Evolutionary conservation across 202 grass and related monocot genomes (phyloP).

Genomic region (Panicum virgatum): DNA sequence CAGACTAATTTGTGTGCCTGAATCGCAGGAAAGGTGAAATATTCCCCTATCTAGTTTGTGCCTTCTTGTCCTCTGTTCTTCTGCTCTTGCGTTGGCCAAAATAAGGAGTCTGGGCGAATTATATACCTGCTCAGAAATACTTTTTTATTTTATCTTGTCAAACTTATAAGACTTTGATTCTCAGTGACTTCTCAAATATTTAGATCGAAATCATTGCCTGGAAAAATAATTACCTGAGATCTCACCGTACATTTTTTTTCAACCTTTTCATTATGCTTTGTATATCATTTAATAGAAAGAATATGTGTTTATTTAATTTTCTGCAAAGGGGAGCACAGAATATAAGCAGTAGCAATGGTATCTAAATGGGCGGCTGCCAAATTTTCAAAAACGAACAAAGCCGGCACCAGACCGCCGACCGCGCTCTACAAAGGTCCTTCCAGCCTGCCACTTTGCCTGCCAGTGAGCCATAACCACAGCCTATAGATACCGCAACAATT

Average conservation of each 20-base stretch:
- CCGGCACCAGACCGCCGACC: background rate
- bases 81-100: background rate
- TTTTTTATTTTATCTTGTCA: background rate
- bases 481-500: background rate
- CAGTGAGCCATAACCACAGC: background rate
- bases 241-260: background rate
- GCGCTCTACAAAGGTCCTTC: background rate
- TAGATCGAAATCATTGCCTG: background rate
- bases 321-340: background rate
- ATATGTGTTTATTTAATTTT: background rate
- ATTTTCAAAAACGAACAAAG: slow-evolving; percentile 20
- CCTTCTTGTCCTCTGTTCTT: background rate
- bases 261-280: background rate
- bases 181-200: background rate
- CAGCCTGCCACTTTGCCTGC: background rate
- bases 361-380: background rate
- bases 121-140: background rate
- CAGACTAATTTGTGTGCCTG: background rate
- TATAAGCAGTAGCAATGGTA: background rate
- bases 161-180: background rate
- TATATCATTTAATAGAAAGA: background rate
- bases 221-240: background rate
- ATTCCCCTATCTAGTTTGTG: background rate
- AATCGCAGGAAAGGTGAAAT: too few species aligned
- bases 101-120: background rate